Conservation (phyloP, 495 filamentous ascomycete species). For the Chaetomidium leptoderma region DNA sequence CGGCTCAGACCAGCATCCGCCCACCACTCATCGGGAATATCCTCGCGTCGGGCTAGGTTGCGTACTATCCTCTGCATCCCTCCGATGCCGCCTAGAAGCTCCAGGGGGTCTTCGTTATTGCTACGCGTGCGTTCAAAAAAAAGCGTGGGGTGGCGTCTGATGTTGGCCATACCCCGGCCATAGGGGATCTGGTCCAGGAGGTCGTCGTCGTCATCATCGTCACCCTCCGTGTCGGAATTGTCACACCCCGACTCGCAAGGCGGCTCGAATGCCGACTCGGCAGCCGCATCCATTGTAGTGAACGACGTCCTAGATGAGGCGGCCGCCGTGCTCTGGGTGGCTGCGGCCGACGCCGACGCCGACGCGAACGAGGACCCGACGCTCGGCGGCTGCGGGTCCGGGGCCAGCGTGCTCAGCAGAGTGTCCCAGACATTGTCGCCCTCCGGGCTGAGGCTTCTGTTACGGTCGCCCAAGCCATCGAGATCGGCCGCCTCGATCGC, state of each 20-base stretch:
- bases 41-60: constrained; percentile 59
- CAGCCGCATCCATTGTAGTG: constrained; percentile 30
- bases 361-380: constrained; percentile 76
- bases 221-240: constrained; percentile 34
- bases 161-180: constrained; percentile 13
- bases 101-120: constrained; percentile 26
- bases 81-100: constrained; percentile 45
- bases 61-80: constrained; percentile 66
- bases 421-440: constrained; percentile 71
- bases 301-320: constrained; percentile 38
- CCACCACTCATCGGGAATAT: constrained; percentile 78
- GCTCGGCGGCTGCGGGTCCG: constrained; percentile 75
- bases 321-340: constrained; percentile 34
- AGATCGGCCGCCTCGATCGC: constrained; percentile 25
- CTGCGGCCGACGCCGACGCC: constrained; percentile 45
- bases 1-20: constrained; percentile 63
- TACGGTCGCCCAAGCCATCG: constrained; percentile 79
- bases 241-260: constrained; percentile 42
- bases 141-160: too few relatives aligned
- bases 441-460: constrained; percentile 75
- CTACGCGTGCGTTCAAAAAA: constrained; percentile 32
- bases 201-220: constrained; percentile 35
- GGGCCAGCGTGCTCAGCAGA: constrained; percentile 71
- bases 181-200: constrained; percentile 11
- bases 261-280: constrained; percentile 28